Base-by-base conservation (phyloP, 352 stramenopile species). In the Pythium volutum region DNA sequence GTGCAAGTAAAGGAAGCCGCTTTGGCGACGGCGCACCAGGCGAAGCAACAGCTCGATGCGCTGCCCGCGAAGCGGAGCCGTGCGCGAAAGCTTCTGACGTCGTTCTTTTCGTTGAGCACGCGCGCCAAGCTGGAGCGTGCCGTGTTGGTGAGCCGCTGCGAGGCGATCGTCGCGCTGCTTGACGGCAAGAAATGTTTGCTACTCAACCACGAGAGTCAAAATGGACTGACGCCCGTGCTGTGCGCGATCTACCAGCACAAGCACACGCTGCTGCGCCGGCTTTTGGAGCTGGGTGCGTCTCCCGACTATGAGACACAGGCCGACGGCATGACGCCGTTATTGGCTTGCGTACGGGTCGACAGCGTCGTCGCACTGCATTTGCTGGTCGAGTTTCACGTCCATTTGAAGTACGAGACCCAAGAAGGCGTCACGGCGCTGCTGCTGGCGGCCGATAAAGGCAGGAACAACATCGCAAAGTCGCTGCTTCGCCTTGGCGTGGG, bases 131-230 rank as follows among this genome's bases (percentile, higher is more conserved):
- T 87, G 22, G 77, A 90, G 42, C 52, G 53, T 0, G 73, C 67
- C 4, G 69, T 90, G 14, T 74, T 60, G 11, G 47, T 83, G 23
- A 68, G 70, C 15, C 55, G 74, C 16, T 87, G 75, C 26, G 68
- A 81, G 9, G 52, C 38, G 15, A 64, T 91, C 14, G 53, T 84
- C 4, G 55, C 58, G 11, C 52, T 88, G 1, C 73, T 90, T 14
- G 68, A 83, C 2, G 62, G 54, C 20, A 46, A 65, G 22, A 29
- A n/a, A n/a, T n/a, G n/a, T n/a, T n/a, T n/a, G n/a, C 31, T 87
- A 26, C 41, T 82, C 14, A 74, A 89, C 25, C 62, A 83, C 18
- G 77, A 91, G 43, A 89, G 81, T 22, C 34, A 62, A 22, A 88
- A 88, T 15, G 72, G 72, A 6, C 70, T 88, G 10, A 89, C 79